Base-by-base conservation (phyloP, 306 rosid genomes). In the Quercus cerris region DNA sequence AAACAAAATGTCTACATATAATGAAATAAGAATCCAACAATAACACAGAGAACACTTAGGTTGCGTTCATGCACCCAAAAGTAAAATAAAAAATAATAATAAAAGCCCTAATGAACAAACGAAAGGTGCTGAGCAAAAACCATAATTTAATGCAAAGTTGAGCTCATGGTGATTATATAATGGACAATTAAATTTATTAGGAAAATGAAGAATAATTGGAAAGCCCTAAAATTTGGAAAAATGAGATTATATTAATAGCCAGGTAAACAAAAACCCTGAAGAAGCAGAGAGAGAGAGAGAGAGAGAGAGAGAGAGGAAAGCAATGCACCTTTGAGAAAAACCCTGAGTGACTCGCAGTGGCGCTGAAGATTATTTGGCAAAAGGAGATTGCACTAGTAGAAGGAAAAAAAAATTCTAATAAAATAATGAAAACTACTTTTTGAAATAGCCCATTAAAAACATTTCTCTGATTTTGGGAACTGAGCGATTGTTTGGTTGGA, bases 271-370 rank as follows among this genome's bases (percentile, higher is more conserved):
- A 13, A 58, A 58, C 12, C 64, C 64, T 58, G 44, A 6, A 38
- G 44, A 38, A 38, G 46, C 46, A 38, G 46, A 38, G 54, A 46
- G 13, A 46, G 54, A 59, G 30, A 38, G 46, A 38, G 54, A 46
- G 13, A 46, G 54, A 59, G 30, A 3, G 23, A 66, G 46, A 30
- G 71, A 31, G 71, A 31, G 23, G 9, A 35, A 68, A 68, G 27
- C 72, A 68, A 35, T 68, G 38, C 51, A 68, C 72, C 72, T 68
- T 35, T 68, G 23, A 18, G 70, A 31, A 64, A 64, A 64, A n/a
- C 20, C 46, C 1, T 1, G 18, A 8, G 46, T 8, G 46, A 64
- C 70, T 64, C 70, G 54, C 17, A 0, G 70, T 30, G 44, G 46
- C 22, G 20, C 7, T 64, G 27, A 8, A 18, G 28, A 35, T 4